Evolutionary conservation across 169 alveolate genomes (phyloP), one percentile per base, ranked within the genome.

Genomic region (Amoebophrya sp.): DNA sequence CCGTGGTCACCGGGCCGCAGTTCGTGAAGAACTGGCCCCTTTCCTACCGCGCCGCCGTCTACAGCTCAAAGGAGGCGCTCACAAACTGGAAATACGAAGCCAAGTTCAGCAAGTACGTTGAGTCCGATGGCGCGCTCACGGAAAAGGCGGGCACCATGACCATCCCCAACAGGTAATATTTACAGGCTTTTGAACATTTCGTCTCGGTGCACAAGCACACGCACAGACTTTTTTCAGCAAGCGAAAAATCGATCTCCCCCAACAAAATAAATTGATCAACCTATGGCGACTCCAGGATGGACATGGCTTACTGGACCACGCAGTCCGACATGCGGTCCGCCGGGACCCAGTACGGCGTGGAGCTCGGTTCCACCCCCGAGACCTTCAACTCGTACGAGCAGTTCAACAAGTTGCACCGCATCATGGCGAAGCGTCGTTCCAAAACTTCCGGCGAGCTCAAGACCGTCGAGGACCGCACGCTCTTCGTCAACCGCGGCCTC

Each of bases 1-100:
- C 78, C 78, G 78, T 13, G 26, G 7, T 58, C 38, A 58, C 78
- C 29, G 78, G 78, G 0, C 4, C 4, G 78, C 38, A 58, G 34
- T 58, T 58, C 78, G 78, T 58, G 39, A 58, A 58, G 78, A 58
- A 58, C 78, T 58, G 78, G 78, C 78, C 78, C 34, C 78, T 58
- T 13, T 13, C 78, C 78, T 58, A 58, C 78, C 78, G 78, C 23
- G 78, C 34, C 78, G 78, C 78, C 78, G 78, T n/a, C 38, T 58
- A 58, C 78, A n/a, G 78, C 26, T 29, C 7, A 4, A 16, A 16
- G 4, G 26, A 16, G 7, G 78, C 78, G 4, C 23, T 58, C 34
- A n/a, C 78, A 1, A 58, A 58, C 38, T 16, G 26, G 39, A n/a
- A 58, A 4, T 58, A 23, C 78, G 78, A 58, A 7, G 78, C 78